phyloP scores from a whole-genome alignment of 352 stramenopile genomes.

The Phytophthora brassicae region DNA sequence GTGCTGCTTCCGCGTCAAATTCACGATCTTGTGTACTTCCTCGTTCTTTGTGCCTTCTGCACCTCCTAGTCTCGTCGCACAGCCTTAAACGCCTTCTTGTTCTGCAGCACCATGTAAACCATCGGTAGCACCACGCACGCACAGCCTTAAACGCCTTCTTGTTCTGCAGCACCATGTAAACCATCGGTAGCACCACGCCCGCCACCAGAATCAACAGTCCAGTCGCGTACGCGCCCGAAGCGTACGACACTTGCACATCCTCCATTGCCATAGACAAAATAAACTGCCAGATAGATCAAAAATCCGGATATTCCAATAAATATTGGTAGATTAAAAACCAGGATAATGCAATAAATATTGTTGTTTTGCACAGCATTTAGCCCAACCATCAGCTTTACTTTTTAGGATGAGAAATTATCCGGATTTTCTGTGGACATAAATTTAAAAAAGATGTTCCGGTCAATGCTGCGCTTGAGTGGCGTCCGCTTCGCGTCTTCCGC shows the following conservation, averaged over 20 bases:
- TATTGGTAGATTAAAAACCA: no score
- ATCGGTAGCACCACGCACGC: slow-evolving; percentile 73
- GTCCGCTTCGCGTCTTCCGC: slow-evolving; percentile 13
- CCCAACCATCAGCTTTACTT: no score
- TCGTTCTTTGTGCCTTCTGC: background rate
- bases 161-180: slow-evolving; percentile 89
- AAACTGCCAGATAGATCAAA: no score
- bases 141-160: slow-evolving; percentile 90
- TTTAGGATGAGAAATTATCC: no score
- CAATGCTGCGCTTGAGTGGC: slow-evolving; percentile 17
- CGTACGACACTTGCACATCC: slow-evolving; percentile 60
- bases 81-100: slow-evolving; percentile 88
- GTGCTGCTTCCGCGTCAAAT: background rate
- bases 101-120: slow-evolving; percentile 87
- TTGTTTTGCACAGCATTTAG: no score
- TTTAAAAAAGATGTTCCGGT: slow-evolving; percentile 6
- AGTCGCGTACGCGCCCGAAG: slow-evolving; percentile 66
- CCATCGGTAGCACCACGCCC: slow-evolving; percentile 73
- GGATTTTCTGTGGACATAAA: background rate
- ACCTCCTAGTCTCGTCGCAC: slow-evolving; percentile 57
- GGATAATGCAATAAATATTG: no score
- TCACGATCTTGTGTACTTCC: slow-evolving; percentile 7
- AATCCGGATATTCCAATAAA: no score
- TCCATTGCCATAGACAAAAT: no score
- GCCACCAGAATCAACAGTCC: slow-evolving; percentile 68